Base-by-base conservation (phyloP, 2,329 filamentous ascomycete species). In the Zymoseptoria ardabiliae region DNA sequence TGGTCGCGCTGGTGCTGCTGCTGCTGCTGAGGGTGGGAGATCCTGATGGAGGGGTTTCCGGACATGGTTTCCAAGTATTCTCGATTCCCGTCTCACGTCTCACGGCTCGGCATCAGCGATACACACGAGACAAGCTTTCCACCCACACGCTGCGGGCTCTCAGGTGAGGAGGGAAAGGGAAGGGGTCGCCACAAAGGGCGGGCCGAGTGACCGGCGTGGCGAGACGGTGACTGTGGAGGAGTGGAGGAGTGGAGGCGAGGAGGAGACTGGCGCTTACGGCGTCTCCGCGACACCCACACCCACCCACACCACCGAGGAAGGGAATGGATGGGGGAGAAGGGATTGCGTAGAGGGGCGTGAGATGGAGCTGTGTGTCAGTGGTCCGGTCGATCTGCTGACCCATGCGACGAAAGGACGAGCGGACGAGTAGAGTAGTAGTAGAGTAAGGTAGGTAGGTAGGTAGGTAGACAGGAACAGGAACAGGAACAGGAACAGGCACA, bases 1-100 rank as follows among this genome's bases (percentile, higher is more conserved):
- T 73, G 58, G 76, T 72, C 68, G 75, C 73, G 69, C 69, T 72
- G 67, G 73, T 72, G 63, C 68, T 73, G 67, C 73, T 72, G 63
- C 68, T 71, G 65, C 73, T 72, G 63, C 68, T 73, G 67, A 73
- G 72, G 63, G 67, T 71, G 65, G 61, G 69, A 64, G 68, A 73
- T 70, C 68, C 71, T 65, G 70, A 74, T 68, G 62, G 70, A 67
- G 62, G 70, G 68, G 60, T 70, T 69, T 56, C 58, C 64, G 51
- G 64, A 63, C 64, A 66, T 66, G 54, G 20, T 61, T 56, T 50
- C 41, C 55, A 41, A 17, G 25, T 28, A 28, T 9, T 58, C 21
- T 56, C 55, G 52, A 53, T 55, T 58, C 57, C 56, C 57, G 55
- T 54, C 53, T 57, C 58, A 58, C 54, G 49, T 45, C 50, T n/a